Evolutionary conservation across 2,329 filamentous ascomycete species (phyloP).

Genomic region (Beauveria medogensis): DNA sequence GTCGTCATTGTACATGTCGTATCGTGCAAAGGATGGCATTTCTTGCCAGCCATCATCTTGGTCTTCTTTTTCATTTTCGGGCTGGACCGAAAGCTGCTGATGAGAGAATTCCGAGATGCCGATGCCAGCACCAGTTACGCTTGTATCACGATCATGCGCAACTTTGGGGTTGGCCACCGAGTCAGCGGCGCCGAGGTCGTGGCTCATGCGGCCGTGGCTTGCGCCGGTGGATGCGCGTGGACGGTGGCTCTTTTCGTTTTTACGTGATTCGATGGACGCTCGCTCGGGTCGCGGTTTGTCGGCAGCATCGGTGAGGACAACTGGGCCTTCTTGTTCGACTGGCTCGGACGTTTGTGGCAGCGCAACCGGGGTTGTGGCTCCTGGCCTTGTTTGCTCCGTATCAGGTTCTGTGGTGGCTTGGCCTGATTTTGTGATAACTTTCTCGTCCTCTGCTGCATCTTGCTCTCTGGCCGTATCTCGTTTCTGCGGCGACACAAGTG

Average conservation of each 20-base stretch:
- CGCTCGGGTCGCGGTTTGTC: conserved; percentile 6
- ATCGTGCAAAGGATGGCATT: conserved; percentile 89
- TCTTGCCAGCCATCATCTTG: conserved; percentile 77
- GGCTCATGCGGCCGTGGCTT: conserved; percentile 2
- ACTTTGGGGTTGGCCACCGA: conserved; percentile 8
- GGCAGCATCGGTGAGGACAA: conserved; percentile 5
- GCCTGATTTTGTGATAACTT: neutral
- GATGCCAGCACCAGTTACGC: conserved; percentile 28
- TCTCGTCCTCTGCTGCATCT: neutral
- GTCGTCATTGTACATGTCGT: conserved; percentile 94
- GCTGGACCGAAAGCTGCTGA: conserved; percentile 60
- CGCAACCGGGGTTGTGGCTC: neutral
- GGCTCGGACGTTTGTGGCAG: neutral
- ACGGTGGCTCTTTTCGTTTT: neutral
- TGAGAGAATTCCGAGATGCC: conserved; percentile 82
- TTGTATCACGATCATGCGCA: conserved; percentile 29
- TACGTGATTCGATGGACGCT: neutral
- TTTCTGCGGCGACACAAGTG: conserved; percentile 21
- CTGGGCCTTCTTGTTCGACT: neutral
- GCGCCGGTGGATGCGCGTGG: conserved; percentile 1
- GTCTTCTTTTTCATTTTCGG: conserved; percentile 42
- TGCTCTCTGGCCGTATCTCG: neutral
- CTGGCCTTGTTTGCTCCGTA: neutral
- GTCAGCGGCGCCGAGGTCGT: neutral
- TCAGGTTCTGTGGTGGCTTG: neutral